Conservation (phyloP, 2,329 filamentous ascomycete genomes). For the Gliomastix tumulicola region DNA sequence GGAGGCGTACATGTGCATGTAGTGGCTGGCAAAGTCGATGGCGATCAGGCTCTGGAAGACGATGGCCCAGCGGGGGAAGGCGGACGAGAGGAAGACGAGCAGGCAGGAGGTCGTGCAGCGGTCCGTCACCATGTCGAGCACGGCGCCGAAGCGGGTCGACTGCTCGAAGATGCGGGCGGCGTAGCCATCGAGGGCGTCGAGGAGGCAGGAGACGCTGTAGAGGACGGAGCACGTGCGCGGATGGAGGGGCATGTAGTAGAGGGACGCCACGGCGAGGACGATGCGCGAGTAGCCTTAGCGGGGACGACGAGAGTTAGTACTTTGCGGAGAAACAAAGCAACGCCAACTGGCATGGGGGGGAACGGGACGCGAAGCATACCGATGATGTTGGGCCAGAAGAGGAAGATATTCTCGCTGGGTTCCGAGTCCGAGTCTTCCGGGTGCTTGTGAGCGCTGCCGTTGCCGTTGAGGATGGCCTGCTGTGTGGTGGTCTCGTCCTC, state of each 20-base stretch:
- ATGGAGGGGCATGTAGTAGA: constrained; percentile 99
- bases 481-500: constrained; percentile 16
- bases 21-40: constrained; percentile 90
- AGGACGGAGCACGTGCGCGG: constrained; percentile 89
- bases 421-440: constrained; percentile 25
- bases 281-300: constrained; percentile 66
- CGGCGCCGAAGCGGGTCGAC: constrained; percentile 90
- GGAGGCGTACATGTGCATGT: constrained; percentile 98
- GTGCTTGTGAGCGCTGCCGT: constrained; percentile 28
- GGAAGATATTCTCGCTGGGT: constrained; percentile 66
- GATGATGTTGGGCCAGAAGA: constrained; percentile 78
- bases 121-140: constrained; percentile 98
- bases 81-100: constrained; percentile 88
- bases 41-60: constrained; percentile 91
- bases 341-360: neutral
- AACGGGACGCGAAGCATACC: constrained; percentile 39
- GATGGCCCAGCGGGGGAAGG: constrained; percentile 90
- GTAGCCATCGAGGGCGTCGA: constrained; percentile 91
- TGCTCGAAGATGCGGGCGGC: constrained; percentile 78
- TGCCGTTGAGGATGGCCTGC: constrained; percentile 30
- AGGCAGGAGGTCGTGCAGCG: constrained; percentile 94
- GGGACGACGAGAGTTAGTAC: neutral
- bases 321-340: neutral
- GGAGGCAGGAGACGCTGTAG: constrained; percentile 89
- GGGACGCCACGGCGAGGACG: constrained; percentile 76